Base-by-base conservation (phyloP, 108 stramenopile species). In the Bacterosira constricta region DNA sequence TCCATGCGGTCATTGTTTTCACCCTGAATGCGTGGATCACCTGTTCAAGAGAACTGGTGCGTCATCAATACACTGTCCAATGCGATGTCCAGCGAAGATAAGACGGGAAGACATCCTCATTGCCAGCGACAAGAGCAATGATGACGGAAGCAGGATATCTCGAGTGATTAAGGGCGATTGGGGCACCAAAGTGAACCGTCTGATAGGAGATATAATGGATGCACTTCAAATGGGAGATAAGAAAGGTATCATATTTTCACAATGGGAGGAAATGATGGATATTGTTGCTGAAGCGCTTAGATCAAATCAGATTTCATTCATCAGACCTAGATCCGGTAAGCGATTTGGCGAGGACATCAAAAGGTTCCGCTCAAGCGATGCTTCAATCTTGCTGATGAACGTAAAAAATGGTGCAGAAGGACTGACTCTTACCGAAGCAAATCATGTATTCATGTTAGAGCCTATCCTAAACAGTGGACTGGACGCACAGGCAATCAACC, bases 201-300 rank as follows among this genome's bases (percentile, higher is more conserved):
- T 91, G 9, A 73, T 91, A 31, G 75, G 79, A 20, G 91, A 88
- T 69, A 35, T 89, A 0, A 17, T 86, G 15, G 69, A 71, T 38
- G 69, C 83, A 15, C 47, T 59, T 6, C 75, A 83, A 17, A 42
- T 55, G 10, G 90, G 86, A 27, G 94, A 95, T 20, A 91, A 90
- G 60, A n/a, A n/a, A n/a, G 68, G 87, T 39, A 51, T 95, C 44
- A 77, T 95, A 6, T 90, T 95, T 31, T 79, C 73, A 1, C 86
- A 87, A 63, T 96, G 93, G 92, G 89, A 96, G 13, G 90, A 94
- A 29, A 92, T 92, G 90, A 76, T 94, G n/a, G 83, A 83, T 39
- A 83, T 96, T 66, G 85, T 92, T n/a, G 80, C 86, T 38, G 35
- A 70, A 53, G 90, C 85, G 3, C 47, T 94, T 9, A 25, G 17